Evolutionary conservation across 495 filamentous ascomycete genomes (phyloP), one percentile per base, ranked within the genome.

Genomic region (Ascodesmis nigricans): DNA sequence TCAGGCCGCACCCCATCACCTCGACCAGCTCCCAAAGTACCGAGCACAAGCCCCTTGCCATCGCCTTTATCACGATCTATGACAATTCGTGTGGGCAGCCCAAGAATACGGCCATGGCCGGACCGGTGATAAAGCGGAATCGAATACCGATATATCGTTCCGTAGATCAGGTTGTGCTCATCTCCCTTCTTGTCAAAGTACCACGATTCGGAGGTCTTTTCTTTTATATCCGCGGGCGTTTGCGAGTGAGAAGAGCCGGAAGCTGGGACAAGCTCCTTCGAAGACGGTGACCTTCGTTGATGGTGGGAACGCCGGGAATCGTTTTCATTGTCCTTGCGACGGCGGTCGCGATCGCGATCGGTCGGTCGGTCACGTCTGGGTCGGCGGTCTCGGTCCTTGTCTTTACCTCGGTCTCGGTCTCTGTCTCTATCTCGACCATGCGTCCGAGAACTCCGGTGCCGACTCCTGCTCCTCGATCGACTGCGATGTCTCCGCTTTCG

Each of bases 61-160:
- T 62, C 56, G 9, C 50, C 53, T 17, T 52, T 41, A 33, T 61
- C 53, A 21, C 63, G 55, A 47, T 74, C 65, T 43, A 78, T 75
- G 24, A 54, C 58, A 20, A 57, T 49, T 38, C 49, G 46, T 3
- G 38, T 27, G 0, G 58, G 43, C 17, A 65, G 43, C 0, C 75
- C 75, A 23, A 81, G 27, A 0, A 81, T 56, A 26, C 56, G 50
- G 0, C 75, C 74, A 29, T 52, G 51, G 22, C 76, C 75, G 36
- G 47, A 41, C 0, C 71, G 71, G 36, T 54, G 58, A 44, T 76
- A 80, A 17, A 42, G 31, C 1, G 73, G 71, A 14, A 73, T 51
- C 28, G 49, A 62, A 43, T 76, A 76, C 8, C 62, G 58, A 51
- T 78, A 58, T 4, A 69, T 53, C 17, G 61, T 64, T 1, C 71